These are phyloP conservation scores for Rhododendron simsii DNA, from an alignment of 148 eudicot species.

Conservation along the genomic window DNA sequence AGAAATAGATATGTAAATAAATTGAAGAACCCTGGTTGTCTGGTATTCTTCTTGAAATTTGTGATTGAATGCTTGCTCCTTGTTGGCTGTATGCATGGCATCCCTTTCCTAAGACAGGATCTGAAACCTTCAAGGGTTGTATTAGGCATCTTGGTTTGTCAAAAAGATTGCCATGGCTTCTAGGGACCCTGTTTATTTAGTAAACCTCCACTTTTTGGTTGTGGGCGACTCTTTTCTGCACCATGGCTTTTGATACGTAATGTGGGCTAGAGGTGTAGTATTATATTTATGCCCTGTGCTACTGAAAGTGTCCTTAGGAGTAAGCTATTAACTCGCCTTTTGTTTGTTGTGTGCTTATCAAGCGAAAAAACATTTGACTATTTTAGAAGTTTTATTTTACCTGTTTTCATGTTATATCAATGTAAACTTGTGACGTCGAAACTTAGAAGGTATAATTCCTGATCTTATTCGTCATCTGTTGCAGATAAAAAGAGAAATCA, in stretches of 20 bases:
- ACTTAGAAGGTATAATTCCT: background rate
- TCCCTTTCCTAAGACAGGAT: background rate
- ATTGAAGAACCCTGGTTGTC: background rate
- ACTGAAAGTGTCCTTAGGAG: background rate
- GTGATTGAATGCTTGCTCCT: background rate
- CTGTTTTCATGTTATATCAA: background rate
- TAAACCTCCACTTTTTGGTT: background rate
- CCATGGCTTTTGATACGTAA: background rate
- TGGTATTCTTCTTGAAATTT: background rate
- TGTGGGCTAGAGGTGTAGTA: background rate
- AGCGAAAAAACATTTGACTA: background rate
- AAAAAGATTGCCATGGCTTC: background rate
- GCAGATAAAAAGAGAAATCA: slow-evolving; percentile 44
- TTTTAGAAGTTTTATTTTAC: background rate
- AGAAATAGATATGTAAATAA: background rate
- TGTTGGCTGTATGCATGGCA: background rate
- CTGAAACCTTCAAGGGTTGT: background rate
- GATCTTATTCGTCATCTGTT: background rate
- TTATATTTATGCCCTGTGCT: background rate
- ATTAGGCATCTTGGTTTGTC: background rate
- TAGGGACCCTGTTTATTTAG: background rate
- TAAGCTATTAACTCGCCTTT: background rate
- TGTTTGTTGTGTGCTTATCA: background rate
- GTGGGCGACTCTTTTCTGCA: background rate
- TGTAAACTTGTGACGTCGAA: background rate